Evolutionary conservation across 805 yeast species (phyloP).

Genomic region (Starmerella geochares): DNA sequence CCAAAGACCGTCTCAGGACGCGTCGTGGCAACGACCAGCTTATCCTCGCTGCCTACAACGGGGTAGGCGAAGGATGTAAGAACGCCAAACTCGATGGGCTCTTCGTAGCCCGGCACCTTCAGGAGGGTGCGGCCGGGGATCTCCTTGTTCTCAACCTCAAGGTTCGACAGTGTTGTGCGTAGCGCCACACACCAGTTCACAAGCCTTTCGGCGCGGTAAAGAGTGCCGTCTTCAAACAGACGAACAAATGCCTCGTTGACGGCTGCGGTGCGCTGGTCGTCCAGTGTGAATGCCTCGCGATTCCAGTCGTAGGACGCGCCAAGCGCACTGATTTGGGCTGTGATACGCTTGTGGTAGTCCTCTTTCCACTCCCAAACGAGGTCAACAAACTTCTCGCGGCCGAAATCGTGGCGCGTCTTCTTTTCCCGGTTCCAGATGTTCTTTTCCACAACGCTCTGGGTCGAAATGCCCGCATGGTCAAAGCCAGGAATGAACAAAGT

Average conservation of each 20-base stretch:
- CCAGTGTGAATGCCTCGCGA: slow-evolving; percentile 87
- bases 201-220: slow-evolving; percentile 85
- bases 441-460: slow-evolving; percentile 96
- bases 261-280: slow-evolving; percentile 63
- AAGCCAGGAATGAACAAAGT: slow-evolving; percentile 90
- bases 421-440: slow-evolving; percentile 80
- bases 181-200: slow-evolving; percentile 94
- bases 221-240: slow-evolving; percentile 87
- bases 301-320: slow-evolving; percentile 98
- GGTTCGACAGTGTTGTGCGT: slow-evolving; percentile 89
- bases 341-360: slow-evolving; percentile 77
- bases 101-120: slow-evolving; percentile 81
- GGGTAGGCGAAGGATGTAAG: slow-evolving; percentile 91
- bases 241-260: slow-evolving; percentile 86
- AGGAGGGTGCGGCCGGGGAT: slow-evolving; percentile 70
- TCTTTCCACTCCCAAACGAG: slow-evolving; percentile 99
- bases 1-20: slow-evolving; percentile 98
- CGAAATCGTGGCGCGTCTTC: slow-evolving; percentile 87
- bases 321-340: slow-evolving; percentile 67
- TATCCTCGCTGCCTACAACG: slow-evolving; percentile 77
- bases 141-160: slow-evolving; percentile 91
- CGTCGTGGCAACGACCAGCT: slow-evolving; percentile 86
- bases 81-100: slow-evolving; percentile 90
- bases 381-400: slow-evolving; percentile 78
- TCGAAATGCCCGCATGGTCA: slow-evolving; percentile 98